Evolutionary conservation across 768 basidiomycete species (phyloP), one percentile per base, ranked within the genome.

Genomic region (Amanita phalloides): DNA sequence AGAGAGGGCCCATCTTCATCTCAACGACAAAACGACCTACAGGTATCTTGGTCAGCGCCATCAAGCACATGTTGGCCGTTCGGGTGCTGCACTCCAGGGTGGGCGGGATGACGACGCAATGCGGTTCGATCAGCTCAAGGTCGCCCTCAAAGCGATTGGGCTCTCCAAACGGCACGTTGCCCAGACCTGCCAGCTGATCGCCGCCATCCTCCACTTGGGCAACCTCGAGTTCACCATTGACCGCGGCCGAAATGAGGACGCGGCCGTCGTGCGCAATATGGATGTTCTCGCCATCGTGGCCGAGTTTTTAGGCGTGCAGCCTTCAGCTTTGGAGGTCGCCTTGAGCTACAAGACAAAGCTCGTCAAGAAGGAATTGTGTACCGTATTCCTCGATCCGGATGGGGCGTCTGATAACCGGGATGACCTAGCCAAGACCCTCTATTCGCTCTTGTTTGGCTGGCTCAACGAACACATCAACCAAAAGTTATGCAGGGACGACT

Each of bases 391-490:
- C 42, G 94, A 98, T 62, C 83, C 89, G 0, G 94, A 98, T 61
- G 90, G 89, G 49, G 91, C 95, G 2, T 84, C 90, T 0, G 85
- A 88, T 60, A 96, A 97, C 58, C 75, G 94, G 42, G 95, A 98
- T 61, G 91, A 95, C 64, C 82, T 99, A 35, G 90, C 94, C 17
- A 86, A 92, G 64, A 87, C 90, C 0, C 76, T 98, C 0, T 98
- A 97, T 64, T 91, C 92, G 3, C 78, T 99, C 2, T 77, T 97
- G 17, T 98, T 98, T 60, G 83, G 90, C 2, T 98, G 94, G 94
- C 68, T 98, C 54, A 95, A 94, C 64, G 96, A 98, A 62, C 80
- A 90, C 62, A 85, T 98, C 72, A 98, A 98, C 64, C 87, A 96
- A 58, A 87, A 88, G 37, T 80, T 99, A 13, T 96, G 93, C 71